A percentile compares a stretch with the other conserved stretches of the same genome.
Evolutionary conservation across 495 filamentous ascomycete species (phyloP).

Genomic region (Aspergillus avenaceus): DNA sequence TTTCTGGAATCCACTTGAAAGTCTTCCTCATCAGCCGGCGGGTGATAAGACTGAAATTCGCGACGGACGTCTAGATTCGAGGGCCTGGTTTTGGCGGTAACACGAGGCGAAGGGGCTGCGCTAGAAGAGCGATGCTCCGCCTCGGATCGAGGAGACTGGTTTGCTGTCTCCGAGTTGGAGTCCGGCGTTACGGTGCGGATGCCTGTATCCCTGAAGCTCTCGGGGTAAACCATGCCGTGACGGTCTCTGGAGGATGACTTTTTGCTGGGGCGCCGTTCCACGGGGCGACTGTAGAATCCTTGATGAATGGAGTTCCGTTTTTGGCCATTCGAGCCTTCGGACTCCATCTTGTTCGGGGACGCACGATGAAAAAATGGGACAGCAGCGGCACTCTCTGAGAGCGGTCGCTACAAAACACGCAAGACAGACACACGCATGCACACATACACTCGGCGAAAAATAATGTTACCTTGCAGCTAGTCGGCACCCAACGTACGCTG

Average conservation of each 20-base stretch:
- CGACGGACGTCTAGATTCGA: slow-evolving; percentile 28
- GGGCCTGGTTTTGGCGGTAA: slow-evolving; percentile 30
- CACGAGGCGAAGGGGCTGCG: slow-evolving; percentile 39
- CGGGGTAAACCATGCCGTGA: slow-evolving; percentile 50
- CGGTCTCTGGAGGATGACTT: slow-evolving; percentile 51
- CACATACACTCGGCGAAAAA: slow-evolving; percentile 12
- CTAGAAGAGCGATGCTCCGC: slow-evolving; percentile 34
- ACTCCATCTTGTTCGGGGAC: slow-evolving; percentile 35
- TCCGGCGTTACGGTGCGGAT: slow-evolving; percentile 49
- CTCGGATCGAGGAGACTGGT: slow-evolving; percentile 39
- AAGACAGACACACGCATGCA: slow-evolving; percentile 11
- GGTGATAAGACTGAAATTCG: slow-evolving; percentile 24
- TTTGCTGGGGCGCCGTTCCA: slow-evolving; percentile 50
- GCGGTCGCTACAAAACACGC: slow-evolving; percentile 18
- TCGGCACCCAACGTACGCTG: slow-evolving; percentile 24
- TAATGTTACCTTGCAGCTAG: slow-evolving; percentile 26
- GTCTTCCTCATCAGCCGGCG: slow-evolving; percentile 34
- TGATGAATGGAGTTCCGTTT: slow-evolving; percentile 44
- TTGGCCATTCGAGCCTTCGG: slow-evolving; percentile 39
- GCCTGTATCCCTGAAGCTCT: slow-evolving; percentile 45
- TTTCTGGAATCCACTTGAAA: slow-evolving; percentile 27
- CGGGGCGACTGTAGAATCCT: slow-evolving; percentile 37
- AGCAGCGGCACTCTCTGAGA: slow-evolving; percentile 17
- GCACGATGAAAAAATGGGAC: slow-evolving; percentile 10
- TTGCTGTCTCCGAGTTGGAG: slow-evolving; percentile 26